phyloP scores from a whole-genome alignment of 495 filamentous ascomycete genomes.

The Hyphodiscus hymeniophilus region DNA sequence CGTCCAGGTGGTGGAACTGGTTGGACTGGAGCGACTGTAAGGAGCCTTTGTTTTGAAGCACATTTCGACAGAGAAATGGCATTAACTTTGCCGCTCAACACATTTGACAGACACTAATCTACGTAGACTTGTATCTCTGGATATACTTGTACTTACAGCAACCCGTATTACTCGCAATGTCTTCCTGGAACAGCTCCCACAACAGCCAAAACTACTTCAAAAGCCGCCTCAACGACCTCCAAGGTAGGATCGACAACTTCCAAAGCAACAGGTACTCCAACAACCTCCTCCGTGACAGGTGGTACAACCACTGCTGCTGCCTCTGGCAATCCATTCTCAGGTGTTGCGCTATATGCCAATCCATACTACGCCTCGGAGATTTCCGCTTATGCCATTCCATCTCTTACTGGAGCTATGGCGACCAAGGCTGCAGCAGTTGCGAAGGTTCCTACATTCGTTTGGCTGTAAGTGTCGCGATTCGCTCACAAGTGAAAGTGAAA shows the following conservation, averaged over 20 bases:
- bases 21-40: slow-evolving; percentile 14
- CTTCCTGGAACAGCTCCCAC: slow-evolving; percentile 9
- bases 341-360: slow-evolving; percentile 42
- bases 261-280: not conserved
- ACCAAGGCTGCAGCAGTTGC: slow-evolving; percentile 38
- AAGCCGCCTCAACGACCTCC: not conserved
- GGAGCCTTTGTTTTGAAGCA: too few species aligned
- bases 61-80: too few species aligned
- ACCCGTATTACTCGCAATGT: slow-evolving; percentile 30
- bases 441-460: slow-evolving; percentile 48
- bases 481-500: not conserved
- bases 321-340: slow-evolving; percentile 40
- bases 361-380: slow-evolving; percentile 49
- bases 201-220: slow-evolving; percentile 5
- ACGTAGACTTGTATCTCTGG: slow-evolving; percentile 20
- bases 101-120: too few species aligned
- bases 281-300: slow-evolving; percentile 18
- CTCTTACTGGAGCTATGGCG: slow-evolving; percentile 30
- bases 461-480: slow-evolving; percentile 40
- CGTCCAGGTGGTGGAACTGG: slow-evolving; percentile 9
- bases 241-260: not conserved
- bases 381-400: slow-evolving; percentile 37
- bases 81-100: too few species aligned
- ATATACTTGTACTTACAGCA: slow-evolving; percentile 18
- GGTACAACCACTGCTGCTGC: slow-evolving; percentile 12